A percentile compares a stretch with the other conserved stretches of the same genome.
These are phyloP conservation scores for Geosmithia putterillii DNA, from an alignment of 2,329 filamentous ascomycete species.

Conservation along the genomic window DNA sequence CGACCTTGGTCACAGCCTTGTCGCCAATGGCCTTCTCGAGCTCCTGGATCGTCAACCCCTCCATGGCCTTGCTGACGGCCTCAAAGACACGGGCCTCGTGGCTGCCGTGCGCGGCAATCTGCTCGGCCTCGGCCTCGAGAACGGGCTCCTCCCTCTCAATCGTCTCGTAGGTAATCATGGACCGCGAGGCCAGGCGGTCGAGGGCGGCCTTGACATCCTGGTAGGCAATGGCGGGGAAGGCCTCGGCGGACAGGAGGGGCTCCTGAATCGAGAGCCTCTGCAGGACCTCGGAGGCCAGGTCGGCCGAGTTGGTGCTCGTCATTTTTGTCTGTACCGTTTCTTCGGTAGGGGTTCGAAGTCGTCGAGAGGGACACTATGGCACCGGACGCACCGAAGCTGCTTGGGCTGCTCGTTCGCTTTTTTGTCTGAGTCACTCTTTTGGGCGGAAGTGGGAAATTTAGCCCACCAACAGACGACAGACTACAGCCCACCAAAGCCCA, in stretches of 20 bases:
- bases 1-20: constrained; percentile 65
- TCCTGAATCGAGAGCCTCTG: constrained; percentile 50
- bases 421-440: constrained; percentile 1
- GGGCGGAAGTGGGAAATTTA: constrained; percentile 1
- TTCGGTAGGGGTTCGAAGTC: background rate
- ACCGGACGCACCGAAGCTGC: background rate
- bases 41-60: constrained; percentile 71
- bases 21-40: constrained; percentile 58
- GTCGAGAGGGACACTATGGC: background rate
- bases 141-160: constrained; percentile 66
- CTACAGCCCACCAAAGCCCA: too few species aligned
- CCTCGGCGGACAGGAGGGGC: constrained; percentile 54
- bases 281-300: constrained; percentile 54
- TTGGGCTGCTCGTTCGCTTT: background rate
- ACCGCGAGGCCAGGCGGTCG: constrained; percentile 71
- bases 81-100: constrained; percentile 77
- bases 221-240: constrained; percentile 55
- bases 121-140: constrained; percentile 63
- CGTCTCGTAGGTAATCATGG: constrained; percentile 79
- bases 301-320: constrained; percentile 27
- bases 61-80: constrained; percentile 56
- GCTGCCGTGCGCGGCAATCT: constrained; percentile 62
- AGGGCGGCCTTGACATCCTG: constrained; percentile 72
- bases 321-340: constrained; percentile 16
- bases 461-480: background rate